Evolutionary conservation across 306 rosid species (phyloP).

Genomic region (Prunus salicina): DNA sequence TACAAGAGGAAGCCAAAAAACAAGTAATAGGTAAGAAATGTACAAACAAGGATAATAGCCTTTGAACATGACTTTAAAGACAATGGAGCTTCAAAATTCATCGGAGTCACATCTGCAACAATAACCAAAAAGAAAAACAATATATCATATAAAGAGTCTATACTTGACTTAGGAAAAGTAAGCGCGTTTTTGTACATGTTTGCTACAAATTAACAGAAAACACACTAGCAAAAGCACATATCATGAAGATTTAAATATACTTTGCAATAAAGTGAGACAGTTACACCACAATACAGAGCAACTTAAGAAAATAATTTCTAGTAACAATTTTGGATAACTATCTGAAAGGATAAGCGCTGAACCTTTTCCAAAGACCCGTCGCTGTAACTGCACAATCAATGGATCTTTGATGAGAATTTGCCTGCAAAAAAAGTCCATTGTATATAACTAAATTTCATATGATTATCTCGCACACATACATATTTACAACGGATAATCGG

Average conservation of each 20-base stretch:
- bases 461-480: neutral
- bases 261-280: neutral
- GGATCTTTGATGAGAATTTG: conserved; percentile 56
- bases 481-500: neutral
- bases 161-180: neutral
- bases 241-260: neutral
- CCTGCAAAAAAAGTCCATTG: conserved; percentile 46
- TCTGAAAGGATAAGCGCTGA: conserved; percentile 1
- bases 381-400: conserved; percentile 54
- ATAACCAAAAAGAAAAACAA: conserved; percentile 12
- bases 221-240: neutral
- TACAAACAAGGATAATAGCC: conserved; percentile 96
- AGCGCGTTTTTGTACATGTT: neutral
- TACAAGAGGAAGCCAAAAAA: neutral
- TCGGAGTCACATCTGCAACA: conserved; percentile 61
- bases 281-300: neutral
- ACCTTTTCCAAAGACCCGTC: conserved; percentile 57
- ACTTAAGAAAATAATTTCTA: neutral
- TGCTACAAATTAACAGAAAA: neutral
- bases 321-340: neutral
- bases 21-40: conserved; percentile 68
- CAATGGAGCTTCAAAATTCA: conserved; percentile 45
- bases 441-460: neutral
- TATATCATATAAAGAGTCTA: neutral
- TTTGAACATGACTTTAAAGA: conserved; percentile 53